A percentile compares a stretch with the other conserved stretches of the same genome.
Evolutionary conservation across 495 filamentous ascomycete genomes (phyloP).

Genomic region (Penicillium turbatum): DNA sequence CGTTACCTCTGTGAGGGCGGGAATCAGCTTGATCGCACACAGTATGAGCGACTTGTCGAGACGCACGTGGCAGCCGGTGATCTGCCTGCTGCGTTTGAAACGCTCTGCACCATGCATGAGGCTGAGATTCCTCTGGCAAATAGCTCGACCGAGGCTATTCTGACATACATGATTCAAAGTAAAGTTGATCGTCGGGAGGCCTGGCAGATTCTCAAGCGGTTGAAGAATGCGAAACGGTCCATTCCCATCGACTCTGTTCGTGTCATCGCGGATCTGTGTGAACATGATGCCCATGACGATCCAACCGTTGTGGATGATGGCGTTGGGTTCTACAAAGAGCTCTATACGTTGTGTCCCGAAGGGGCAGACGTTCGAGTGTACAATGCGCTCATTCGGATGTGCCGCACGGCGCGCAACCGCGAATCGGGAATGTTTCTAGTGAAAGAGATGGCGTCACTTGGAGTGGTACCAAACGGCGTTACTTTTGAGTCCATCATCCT

Average conservation of each 20-base stretch:
- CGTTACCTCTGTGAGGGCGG: conserved; percentile 43
- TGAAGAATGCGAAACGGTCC: conserved; percentile 32
- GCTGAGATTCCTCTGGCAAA: conserved; percentile 49
- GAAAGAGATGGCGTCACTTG: conserved; percentile 66
- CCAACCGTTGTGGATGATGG: conserved; percentile 44
- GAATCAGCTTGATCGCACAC: conserved; percentile 50
- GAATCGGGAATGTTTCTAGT: conserved; percentile 63
- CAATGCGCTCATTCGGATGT: conserved; percentile 63
- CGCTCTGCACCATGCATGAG: conserved; percentile 65
- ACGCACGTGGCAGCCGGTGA: conserved; percentile 57
- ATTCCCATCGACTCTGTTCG: conserved; percentile 34
- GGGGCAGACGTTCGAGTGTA: conserved; percentile 61
- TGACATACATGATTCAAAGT: conserved; percentile 34
- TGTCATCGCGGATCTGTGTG: conserved; percentile 32
- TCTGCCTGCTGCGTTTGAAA: conserved; percentile 51
- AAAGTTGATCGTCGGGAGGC: conserved; percentile 36
- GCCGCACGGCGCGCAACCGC: conserved; percentile 45
- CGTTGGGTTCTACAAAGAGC: conserved; percentile 63
- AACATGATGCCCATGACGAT: conserved; percentile 23
- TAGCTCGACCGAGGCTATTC: conserved; percentile 57
- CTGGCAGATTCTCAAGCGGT: conserved; percentile 50
- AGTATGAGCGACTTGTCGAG: conserved; percentile 74
- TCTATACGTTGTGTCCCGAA: conserved; percentile 56
- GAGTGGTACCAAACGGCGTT: conserved; percentile 51
- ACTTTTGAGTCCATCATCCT: conserved; percentile 70